phyloP scores from a whole-genome alignment of 306 rosid species.

The Castanea sativa region DNA sequence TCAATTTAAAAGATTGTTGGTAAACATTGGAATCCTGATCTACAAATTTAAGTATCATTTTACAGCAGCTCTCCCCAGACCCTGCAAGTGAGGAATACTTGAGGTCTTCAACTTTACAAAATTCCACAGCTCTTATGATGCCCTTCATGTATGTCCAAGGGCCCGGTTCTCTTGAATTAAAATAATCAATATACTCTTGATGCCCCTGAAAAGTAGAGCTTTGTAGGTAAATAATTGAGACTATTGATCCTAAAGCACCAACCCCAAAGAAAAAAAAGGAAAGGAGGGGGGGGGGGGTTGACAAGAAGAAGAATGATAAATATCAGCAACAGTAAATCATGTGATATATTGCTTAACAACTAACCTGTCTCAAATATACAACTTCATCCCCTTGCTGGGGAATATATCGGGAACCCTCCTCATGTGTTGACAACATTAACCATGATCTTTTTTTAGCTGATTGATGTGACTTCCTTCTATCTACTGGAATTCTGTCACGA shows the following conservation, averaged over 20 bases:
- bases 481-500: slow-evolving; percentile 56
- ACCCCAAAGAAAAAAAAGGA: neutral
- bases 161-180: slow-evolving; percentile 58
- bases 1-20: slow-evolving; percentile 63
- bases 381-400: slow-evolving; percentile 97
- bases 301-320: neutral
- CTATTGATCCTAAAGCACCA: neutral
- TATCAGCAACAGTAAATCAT: slow-evolving; percentile 19
- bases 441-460: slow-evolving; percentile 65
- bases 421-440: slow-evolving; percentile 78
- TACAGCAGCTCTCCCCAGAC: slow-evolving; percentile 99
- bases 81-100: slow-evolving; percentile 81
- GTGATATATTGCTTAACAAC: slow-evolving; percentile 5
- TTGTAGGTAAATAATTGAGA: slow-evolving; percentile 10
- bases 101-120: slow-evolving; percentile 63
- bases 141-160: slow-evolving; percentile 72
- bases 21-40: slow-evolving; percentile 65
- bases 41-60: slow-evolving; percentile 73
- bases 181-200: slow-evolving; percentile 72
- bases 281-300: neutral
- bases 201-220: slow-evolving; percentile 69
- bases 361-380: slow-evolving; percentile 90
- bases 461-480: slow-evolving; percentile 52
- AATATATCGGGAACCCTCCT: slow-evolving; percentile 89
- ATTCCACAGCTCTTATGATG: slow-evolving; percentile 71